Base-by-base conservation (phyloP, 2,329 filamentous ascomycete genomes). In the Fusarium chlamydosporum region DNA sequence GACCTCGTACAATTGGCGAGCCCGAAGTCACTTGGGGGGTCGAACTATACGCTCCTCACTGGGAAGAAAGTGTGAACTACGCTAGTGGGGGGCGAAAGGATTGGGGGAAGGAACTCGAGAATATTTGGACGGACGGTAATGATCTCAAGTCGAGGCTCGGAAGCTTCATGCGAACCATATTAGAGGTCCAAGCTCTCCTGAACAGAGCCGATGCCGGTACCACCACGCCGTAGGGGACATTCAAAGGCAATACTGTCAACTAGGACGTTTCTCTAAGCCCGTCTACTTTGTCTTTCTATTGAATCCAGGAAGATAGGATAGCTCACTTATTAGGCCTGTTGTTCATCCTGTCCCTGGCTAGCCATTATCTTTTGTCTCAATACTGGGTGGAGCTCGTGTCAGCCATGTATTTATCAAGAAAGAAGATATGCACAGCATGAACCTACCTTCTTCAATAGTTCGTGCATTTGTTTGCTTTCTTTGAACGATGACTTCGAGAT, bases 391-490 rank as follows among this genome's bases (percentile, higher is more conserved):
- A 38, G 54, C 11, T 51, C 15, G 45, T 56, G 75, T 79, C 55
- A 79, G 68, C 51, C 79, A 37, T 76, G 55, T 81, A 9, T 10
- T 20, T 26, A 11, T 23, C 27, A 41, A 31, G 51, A 27, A 33
- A 5, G n/a, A 33, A 9, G 15, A 27, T 31, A 11, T 12, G 8
- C 13, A 33, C 34, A 20, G 12, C 20, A 37, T 13, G 33, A 20
- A 72, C 76, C 60, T 82, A 91, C 92, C 92, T 82, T 98, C 95
- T 82, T 99, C 96, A 23, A 98, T 90, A 37, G 96, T 85, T 59
- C 92, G 88, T 67, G 97, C 82, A 77, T 96, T 97, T 70, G 91
- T 89, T 56, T 92, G 93, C 84, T 99, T 99, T 62, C 81, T 81
- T 72, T 88, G 84, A 5, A 89, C 82, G 51, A 89, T 88, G 13